phyloP scores from a whole-genome alignment of 2,329 filamentous ascomycete genomes.

The Aspergillus sp. region DNA sequence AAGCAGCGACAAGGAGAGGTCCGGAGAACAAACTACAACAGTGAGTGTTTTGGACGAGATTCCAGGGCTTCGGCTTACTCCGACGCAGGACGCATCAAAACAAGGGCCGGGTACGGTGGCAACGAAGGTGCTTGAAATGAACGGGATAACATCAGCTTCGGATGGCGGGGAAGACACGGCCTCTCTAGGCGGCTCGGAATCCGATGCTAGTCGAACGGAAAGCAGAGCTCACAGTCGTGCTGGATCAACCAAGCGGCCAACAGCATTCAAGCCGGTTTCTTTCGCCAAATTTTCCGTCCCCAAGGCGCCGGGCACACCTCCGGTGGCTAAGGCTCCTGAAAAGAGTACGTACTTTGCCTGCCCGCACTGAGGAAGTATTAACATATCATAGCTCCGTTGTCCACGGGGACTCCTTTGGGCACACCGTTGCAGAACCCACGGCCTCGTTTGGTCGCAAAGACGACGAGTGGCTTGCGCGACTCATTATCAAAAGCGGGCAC shows the following conservation, averaged over 20 bases:
- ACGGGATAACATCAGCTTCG: conserved; percentile 36
- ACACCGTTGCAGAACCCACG: conserved; percentile 49
- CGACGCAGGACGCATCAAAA: conserved; percentile 28
- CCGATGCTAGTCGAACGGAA: conserved; percentile 60
- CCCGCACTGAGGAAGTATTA: conserved; percentile 3
- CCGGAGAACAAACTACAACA: conserved; percentile 24
- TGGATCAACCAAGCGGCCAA: conserved; percentile 59
- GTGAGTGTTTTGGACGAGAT: conserved; percentile 27
- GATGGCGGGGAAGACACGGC: conserved; percentile 41
- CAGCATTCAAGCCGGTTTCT: conserved; percentile 64
- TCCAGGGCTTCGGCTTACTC: conserved; percentile 21
- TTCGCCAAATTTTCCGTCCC: conserved; percentile 66
- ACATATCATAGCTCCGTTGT: conserved; percentile 29
- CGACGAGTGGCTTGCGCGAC: conserved; percentile 54
- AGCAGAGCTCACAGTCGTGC: conserved; percentile 48
- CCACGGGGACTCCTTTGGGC: conserved; percentile 39
- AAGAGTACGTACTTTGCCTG: conserved; percentile 48
- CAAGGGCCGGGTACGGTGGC: conserved; percentile 33
- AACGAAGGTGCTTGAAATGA: conserved; percentile 39
- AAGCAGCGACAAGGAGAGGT: conserved; percentile 24
- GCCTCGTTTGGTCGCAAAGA: conserved; percentile 64
- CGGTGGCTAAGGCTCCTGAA: conserved; percentile 53
- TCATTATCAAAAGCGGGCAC: conserved; percentile 51
- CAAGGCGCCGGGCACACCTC: conserved; percentile 58
- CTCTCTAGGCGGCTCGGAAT: conserved; percentile 58